phyloP scores from a whole-genome alignment of 352 stramenopile genomes.

The Pythium apleroticum region DNA sequence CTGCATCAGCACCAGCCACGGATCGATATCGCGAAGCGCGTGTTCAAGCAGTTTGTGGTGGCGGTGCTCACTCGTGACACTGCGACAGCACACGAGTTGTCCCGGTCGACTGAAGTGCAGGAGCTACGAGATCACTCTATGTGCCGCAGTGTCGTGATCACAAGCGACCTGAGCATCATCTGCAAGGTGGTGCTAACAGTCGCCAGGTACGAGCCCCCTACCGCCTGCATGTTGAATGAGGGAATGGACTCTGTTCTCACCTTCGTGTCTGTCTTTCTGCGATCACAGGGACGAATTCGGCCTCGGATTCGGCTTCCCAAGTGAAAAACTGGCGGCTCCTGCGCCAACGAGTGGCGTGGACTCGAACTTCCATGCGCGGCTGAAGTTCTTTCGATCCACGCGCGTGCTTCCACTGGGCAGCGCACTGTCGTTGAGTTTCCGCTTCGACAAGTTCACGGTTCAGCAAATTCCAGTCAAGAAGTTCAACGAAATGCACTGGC shows the following conservation, averaged over 20 bases:
- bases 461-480: slow-evolving; percentile 68
- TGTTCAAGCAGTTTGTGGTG: slow-evolving; percentile 64
- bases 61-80: slow-evolving; percentile 25
- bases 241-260: too few species aligned
- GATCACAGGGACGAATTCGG: background rate
- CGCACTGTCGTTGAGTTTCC: slow-evolving; percentile 72
- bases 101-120: background rate
- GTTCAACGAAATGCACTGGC: slow-evolving; percentile 87
- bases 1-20: slow-evolving; percentile 24
- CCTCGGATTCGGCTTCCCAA: slow-evolving; percentile 1
- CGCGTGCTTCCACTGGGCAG: slow-evolving; percentile 52
- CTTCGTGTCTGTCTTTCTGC: background rate
- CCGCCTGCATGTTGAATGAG: background rate
- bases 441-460: slow-evolving; percentile 67
- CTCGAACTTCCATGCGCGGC: slow-evolving; percentile 44
- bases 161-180: slow-evolving; percentile 12
- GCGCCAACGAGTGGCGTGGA: slow-evolving; percentile 33
- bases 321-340: background rate
- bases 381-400: slow-evolving; percentile 62
- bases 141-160: slow-evolving; percentile 20
- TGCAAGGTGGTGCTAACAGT: slow-evolving; percentile 4
- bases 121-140: slow-evolving; percentile 11
- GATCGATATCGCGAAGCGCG: slow-evolving; percentile 23
- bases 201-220: slow-evolving; percentile 7
- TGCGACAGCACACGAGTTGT: slow-evolving; percentile 1